Conservation (phyloP, 495 filamentous ascomycete species). For the Paragyromitra xinjiangensis region DNA sequence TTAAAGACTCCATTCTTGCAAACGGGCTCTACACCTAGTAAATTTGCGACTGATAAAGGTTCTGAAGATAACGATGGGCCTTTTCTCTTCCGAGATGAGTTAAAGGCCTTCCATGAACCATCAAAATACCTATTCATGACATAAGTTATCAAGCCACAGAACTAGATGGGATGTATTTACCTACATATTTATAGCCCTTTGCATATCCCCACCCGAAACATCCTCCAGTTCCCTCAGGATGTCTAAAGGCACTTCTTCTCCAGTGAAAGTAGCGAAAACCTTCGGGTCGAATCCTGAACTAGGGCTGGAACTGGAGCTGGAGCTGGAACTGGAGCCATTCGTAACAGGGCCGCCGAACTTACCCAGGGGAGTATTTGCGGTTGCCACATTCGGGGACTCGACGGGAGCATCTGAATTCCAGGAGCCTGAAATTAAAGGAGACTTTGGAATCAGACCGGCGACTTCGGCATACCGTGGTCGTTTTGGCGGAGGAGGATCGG, state of each 20-base stretch:
- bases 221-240: constrained; percentile 58
- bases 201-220: constrained; percentile 60
- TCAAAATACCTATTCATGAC: constrained; percentile 88
- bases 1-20: constrained; percentile 35
- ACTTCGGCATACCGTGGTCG: constrained; percentile 37
- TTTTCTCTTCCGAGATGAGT: constrained; percentile 43
- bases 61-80: constrained; percentile 16
- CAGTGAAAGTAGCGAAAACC: constrained; percentile 53
- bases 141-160: constrained; percentile 18
- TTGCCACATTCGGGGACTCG: not conserved
- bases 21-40: constrained; percentile 41
- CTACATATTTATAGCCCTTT: constrained; percentile 63
- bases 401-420: not conserved
- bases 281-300: constrained; percentile 43
- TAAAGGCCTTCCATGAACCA: constrained; percentile 78
- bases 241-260: constrained; percentile 52
- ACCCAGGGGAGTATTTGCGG: not conserved
- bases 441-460: not conserved
- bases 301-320: not conserved
- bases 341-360: not conserved
- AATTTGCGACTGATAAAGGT: constrained; percentile 35
- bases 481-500: constrained; percentile 31
- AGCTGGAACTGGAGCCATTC: not conserved
- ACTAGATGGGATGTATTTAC: not conserved
- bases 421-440: constrained; percentile 7